Percentiles rank a stretch among this genome's conserved stretches.
phyloP scores from a whole-genome alignment of 2,329 filamentous ascomycete genomes.

The Cryphonectria carpinicola region DNA sequence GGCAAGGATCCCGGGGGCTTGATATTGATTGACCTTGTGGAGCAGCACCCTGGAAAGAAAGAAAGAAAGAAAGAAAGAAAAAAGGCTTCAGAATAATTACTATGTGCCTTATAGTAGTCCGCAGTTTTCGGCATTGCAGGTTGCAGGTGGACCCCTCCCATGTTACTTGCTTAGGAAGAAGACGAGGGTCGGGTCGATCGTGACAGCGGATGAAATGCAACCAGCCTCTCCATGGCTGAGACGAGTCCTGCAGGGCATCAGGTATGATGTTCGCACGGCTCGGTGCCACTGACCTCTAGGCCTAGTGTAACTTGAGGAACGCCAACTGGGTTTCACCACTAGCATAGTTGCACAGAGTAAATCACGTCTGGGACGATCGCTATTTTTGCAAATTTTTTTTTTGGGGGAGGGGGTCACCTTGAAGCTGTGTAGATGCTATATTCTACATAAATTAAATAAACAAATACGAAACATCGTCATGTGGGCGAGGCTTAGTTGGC shows the following conservation, averaged over 20 bases:
- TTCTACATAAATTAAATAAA: background rate
- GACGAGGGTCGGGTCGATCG: background rate
- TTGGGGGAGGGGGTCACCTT: background rate
- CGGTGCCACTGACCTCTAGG: background rate
- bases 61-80: background rate
- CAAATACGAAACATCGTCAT: background rate
- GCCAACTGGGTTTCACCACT: background rate
- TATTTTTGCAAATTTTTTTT: background rate
- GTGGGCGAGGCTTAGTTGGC: background rate
- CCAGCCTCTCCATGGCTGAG: background rate
- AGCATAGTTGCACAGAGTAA: background rate
- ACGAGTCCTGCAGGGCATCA: background rate
- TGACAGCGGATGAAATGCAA: background rate
- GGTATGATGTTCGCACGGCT: background rate
- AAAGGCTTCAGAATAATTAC: background rate
- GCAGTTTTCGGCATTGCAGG: background rate
- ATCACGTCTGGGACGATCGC: background rate
- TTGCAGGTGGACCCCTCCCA: background rate
- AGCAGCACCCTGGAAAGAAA: background rate
- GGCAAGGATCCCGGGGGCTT: slow-evolving; percentile 3
- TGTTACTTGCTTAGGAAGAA: background rate
- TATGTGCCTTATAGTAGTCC: background rate
- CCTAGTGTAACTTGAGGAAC: background rate
- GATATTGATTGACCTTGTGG: background rate
- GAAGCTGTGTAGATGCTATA: background rate